Evolutionary conservation across 192 early-diverging fungal genomes (phyloP).

Genomic region (Coemansia nantahalensis): DNA sequence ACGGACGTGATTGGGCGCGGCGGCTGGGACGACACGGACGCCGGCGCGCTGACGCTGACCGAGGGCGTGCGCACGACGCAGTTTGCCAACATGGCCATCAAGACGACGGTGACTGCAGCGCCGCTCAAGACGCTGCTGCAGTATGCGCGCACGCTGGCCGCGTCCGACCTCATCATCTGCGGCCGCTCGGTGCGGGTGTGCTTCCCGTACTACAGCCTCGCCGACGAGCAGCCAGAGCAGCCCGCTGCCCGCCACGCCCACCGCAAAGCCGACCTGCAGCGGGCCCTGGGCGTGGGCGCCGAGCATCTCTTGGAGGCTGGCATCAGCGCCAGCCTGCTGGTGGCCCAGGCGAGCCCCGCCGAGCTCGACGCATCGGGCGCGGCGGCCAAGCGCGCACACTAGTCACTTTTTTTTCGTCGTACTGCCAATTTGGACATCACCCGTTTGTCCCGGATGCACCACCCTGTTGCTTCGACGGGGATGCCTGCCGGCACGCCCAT

Average conservation of each 20-base stretch:
- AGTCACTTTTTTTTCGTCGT: no score
- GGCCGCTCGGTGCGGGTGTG: slow-evolving; percentile 31
- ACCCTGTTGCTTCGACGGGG: no score
- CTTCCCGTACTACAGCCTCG: slow-evolving; percentile 27
- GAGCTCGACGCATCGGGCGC: slow-evolving; percentile 1
- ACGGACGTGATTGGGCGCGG: background rate
- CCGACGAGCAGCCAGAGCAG: slow-evolving; percentile 12
- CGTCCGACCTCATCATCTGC: slow-evolving; percentile 32
- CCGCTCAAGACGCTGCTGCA: slow-evolving; percentile 43
- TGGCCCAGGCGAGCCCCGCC: slow-evolving; percentile 38
- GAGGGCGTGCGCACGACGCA: slow-evolving; percentile 22
- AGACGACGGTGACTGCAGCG: slow-evolving; percentile 37
- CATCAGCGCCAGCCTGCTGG: slow-evolving; percentile 48
- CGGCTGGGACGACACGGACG: background rate
- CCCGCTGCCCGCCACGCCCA: slow-evolving; percentile 23
- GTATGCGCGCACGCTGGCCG: slow-evolving; percentile 16
- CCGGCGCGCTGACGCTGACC: slow-evolving; percentile 2
- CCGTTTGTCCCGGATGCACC: no score
- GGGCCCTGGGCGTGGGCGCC: slow-evolving; percentile 42
- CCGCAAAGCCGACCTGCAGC: slow-evolving; percentile 25
- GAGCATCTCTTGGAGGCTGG: slow-evolving; percentile 47
- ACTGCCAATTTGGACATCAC: no score
- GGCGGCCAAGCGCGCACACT: background rate
- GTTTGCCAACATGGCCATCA: slow-evolving; percentile 34
- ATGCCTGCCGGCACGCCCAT: no score